Base-by-base conservation (phyloP, 768 basidiomycete genomes). In the Daedaleopsis nitida region DNA sequence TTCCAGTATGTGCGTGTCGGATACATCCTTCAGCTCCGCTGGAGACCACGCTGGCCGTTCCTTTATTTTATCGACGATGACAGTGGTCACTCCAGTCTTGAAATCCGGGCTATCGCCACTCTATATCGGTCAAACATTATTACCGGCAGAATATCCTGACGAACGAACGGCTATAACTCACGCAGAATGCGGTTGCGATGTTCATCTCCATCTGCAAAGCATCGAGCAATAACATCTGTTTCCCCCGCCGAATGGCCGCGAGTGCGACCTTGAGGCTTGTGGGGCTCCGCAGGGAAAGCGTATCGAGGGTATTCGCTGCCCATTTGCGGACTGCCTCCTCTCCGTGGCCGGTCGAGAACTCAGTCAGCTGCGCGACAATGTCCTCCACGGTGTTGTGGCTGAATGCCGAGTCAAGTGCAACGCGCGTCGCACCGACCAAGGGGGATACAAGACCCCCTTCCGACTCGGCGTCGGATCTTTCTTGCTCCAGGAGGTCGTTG, bases 201-300 rank as follows among this genome's bases (percentile, higher is more conserved):
- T 84, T 85, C 65, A 95, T 78, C 70, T 98, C 96, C 86, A 91
- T 93, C 65, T 89, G 77, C 61, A 98, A 77, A 1, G 85, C 85
- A 59, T 90, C 80, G 6, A 80, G 77, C 43, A 98, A 78, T 2
- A 81, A 71, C 79, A 87, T 74, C 1, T 75, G 74, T 67, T 79
- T 84, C n/a, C 93, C 95, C 60, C 77, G 77, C 50, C 89, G 86
- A 57, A 95, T 83, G 1, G 92, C 91, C 66, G 82, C 77, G 21
- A 98, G 79, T n/a, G 96, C 85, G 38, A 98, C 89, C 72, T 92
- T 92, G 65, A 98, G 80, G 67, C 94, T 95, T 1, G 96, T 97
- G 12, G 96, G 96, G 74, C 94, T 95, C 44, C 93, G 85, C 66
- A 82, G 65, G 43, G 83, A 77, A 59, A 99, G 75, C 35, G 77